A percentile compares a stretch with the other conserved stretches of the same genome.
Evolutionary conservation across 805 yeast species (phyloP).

Genomic region (Metschnikowia similis): DNA sequence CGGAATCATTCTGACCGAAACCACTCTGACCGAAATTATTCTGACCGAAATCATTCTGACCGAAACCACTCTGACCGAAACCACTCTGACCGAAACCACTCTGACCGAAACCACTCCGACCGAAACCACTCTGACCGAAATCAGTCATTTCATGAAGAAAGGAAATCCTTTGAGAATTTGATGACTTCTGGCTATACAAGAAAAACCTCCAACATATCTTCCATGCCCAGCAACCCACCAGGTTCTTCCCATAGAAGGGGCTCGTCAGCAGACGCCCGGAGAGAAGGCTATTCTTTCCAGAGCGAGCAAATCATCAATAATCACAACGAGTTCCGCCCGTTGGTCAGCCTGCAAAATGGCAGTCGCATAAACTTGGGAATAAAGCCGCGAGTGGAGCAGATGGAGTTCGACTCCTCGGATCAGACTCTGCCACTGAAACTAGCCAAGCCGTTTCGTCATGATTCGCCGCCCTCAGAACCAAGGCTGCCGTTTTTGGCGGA

Average conservation of each 20-base stretch:
- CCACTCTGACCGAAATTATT: too few species aligned
- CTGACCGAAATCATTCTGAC: too few species aligned
- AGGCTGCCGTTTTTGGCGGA: neutral
- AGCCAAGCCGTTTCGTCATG: neutral
- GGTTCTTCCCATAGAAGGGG: neutral
- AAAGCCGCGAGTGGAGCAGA: conserved; percentile 7
- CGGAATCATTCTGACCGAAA: too few species aligned
- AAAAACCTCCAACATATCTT: neutral
- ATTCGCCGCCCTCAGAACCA: neutral
- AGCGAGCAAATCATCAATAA: conserved; percentile 21
- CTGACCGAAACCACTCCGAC: too few species aligned
- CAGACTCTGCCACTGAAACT: conserved; percentile 11
- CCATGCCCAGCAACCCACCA: neutral
- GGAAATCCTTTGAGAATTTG: neutral
- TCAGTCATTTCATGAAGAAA: neutral
- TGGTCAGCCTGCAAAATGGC: neutral
- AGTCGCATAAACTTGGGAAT: neutral
- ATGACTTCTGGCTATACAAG: neutral
- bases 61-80: too few species aligned
- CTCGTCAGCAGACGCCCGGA: neutral
- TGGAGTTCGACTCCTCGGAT: conserved; percentile 27
- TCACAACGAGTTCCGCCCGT: conserved; percentile 23
- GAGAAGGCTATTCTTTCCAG: conserved; percentile 5
- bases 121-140: neutral
- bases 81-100: too few species aligned